Percentiles rank a stretch among this genome's conserved stretches.
Conservation (phyloP, 176 grass and related monocot species). For the Oryza punctata region DNA sequence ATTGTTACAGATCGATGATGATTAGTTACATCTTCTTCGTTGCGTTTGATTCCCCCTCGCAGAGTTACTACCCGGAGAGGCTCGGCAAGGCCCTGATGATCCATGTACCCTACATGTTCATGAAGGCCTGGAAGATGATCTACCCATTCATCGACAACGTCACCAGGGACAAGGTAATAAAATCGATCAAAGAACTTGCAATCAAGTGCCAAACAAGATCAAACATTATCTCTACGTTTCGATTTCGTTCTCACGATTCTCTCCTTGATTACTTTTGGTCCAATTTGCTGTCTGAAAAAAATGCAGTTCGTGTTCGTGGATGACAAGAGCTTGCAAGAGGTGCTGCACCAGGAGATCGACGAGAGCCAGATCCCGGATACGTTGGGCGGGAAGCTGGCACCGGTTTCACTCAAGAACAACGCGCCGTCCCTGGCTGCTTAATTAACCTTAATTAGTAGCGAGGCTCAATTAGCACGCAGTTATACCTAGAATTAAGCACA, state of each 20-base stretch:
- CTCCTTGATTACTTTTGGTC: neutral
- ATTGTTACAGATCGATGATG: neutral
- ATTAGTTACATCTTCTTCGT: neutral
- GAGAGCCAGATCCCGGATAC: conserved; percentile 69
- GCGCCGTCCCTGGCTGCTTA: neutral
- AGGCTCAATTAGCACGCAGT: neutral
- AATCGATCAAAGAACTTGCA: neutral
- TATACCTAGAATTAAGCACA: neutral
- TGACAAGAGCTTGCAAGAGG: conserved; percentile 60
- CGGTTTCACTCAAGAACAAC: conserved; percentile 49
- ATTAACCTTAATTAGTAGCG: neutral
- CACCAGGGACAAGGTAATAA: conserved; percentile 67
- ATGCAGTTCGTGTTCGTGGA: conserved; percentile 81
- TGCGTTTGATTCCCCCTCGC: neutral
- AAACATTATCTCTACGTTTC: too few species aligned
- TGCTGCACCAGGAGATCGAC: conserved; percentile 67
- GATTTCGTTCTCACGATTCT: neutral
- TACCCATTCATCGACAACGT: conserved; percentile 72
- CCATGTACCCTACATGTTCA: conserved; percentile 74
- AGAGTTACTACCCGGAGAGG: conserved; percentile 80
- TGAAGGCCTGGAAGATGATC: conserved; percentile 80
- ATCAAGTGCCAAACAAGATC: neutral
- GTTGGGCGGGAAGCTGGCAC: conserved; percentile 57
- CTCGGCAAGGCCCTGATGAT: conserved; percentile 68
- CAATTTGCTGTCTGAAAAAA: neutral